Base-by-base conservation (phyloP, 805 yeast genomes). In the Vanderwaltozyma verrucispora region DNA sequence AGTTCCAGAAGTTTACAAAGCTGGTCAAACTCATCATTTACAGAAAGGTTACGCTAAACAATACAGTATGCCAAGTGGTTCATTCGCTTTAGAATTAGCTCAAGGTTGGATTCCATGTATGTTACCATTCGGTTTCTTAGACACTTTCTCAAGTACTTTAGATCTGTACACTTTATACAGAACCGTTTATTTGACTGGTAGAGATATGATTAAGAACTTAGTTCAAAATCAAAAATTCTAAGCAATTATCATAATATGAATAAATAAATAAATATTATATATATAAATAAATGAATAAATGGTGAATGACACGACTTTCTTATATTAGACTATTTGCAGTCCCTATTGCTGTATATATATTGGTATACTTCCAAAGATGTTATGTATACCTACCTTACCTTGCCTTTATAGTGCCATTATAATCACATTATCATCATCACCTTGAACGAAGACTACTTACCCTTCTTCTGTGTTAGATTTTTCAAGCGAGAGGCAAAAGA, bases 71-170 rank as follows among this genome's bases (percentile, higher is more conserved):
- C 80, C 84, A 2, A 60, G 73, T 23, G 94, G 81, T 27, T 69
- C 83, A 0, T 92, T 78, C 62, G 96, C 98, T 10, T 66, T 92
- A 47, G 98, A 92, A 60, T 71, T 89, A 53, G 98, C 98, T 7
- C 97, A 89, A 66, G 98, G 98, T 42, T 92, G 95, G 94, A 85
- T 92, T 47, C 97, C 98, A 26, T 80, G 89, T 30, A 92, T 92
- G 98, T 70, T 92, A 43, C 97, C 97, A 16, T 92, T 92, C 59
- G 98, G 98, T 0, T 77, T 89, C 63, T 65, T 84, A 35, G 95
- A 86, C 56, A 74, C 81, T 4, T 53, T 81, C 41, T 71, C 80
- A 37, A 80, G 94, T 30, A 92, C 97, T 13, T 60, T 88, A 49
- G 98, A 92, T 59, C 58, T 78, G 42, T 60, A 67, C 48, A 76